phyloP scores from a whole-genome alignment of 768 basidiomycete genomes.

The Xerocomellus intermedius region DNA sequence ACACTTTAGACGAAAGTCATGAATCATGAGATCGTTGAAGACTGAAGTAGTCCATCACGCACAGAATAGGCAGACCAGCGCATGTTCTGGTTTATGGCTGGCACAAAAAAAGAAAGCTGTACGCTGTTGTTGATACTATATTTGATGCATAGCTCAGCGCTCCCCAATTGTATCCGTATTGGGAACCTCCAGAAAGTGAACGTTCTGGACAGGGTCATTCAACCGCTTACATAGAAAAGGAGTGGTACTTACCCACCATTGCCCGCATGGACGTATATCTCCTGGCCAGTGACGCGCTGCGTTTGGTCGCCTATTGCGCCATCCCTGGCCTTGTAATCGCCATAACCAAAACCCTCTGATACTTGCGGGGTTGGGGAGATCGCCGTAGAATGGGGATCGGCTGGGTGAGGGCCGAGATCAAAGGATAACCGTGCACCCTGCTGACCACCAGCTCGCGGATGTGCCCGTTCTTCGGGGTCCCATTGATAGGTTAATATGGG shows the following conservation, averaged over 20 bases:
- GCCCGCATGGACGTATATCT: constrained; percentile 69
- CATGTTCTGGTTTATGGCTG: constrained; percentile 79
- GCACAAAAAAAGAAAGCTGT: constrained; percentile 78
- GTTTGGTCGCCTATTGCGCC: constrained; percentile 31
- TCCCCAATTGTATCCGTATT: constrained; percentile 73
- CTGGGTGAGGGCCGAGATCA: constrained; percentile 70
- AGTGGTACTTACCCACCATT: constrained; percentile 45
- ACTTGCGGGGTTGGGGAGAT: constrained; percentile 26
- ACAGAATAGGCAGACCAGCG: constrained; percentile 89
- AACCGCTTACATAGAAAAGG: background rate
- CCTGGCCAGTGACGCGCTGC: constrained; percentile 55
- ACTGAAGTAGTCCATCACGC: constrained; percentile 23
- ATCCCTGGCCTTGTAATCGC: constrained; percentile 19
- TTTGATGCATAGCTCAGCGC: constrained; percentile 68
- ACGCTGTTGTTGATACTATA: constrained; percentile 85
- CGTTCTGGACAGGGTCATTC: constrained; percentile 45
- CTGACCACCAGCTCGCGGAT: constrained; percentile 8
- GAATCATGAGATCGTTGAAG: background rate
- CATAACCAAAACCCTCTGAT: constrained; percentile 5
- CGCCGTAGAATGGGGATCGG: constrained; percentile 61
- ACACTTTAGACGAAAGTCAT: constrained; percentile 46
- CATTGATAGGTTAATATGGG: constrained; percentile 70
- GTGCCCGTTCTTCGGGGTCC: constrained; percentile 53
- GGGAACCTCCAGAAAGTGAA: constrained; percentile 95
- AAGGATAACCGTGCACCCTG: constrained; percentile 36